These are phyloP conservation scores for Tetrahymena malaccensis DNA, from an alignment of 73 alveolate species.

Conservation along the genomic window DNA sequence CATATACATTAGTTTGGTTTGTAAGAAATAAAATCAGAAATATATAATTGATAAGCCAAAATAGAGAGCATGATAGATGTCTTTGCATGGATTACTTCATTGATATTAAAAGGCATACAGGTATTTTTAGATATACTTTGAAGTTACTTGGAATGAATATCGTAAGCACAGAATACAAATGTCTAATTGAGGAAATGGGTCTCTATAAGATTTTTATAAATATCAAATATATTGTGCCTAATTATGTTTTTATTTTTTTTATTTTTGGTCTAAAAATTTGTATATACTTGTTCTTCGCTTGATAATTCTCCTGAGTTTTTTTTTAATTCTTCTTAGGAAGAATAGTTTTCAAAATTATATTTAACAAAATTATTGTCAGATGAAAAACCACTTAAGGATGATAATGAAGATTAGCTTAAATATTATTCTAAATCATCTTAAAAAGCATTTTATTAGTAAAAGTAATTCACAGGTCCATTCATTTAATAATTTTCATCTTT, in stretches of 20 bases:
- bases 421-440: neutral
- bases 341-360: neutral
- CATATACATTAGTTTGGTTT: neutral
- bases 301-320: neutral
- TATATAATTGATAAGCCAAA: neutral
- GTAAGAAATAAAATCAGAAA: neutral
- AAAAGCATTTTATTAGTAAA: no score
- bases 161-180: neutral
- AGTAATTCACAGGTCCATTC: neutral
- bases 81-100: neutral
- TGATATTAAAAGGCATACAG: neutral
- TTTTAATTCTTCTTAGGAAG: neutral
- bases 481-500: neutral
- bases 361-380: neutral
- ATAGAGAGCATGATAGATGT: neutral
- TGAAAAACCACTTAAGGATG: neutral
- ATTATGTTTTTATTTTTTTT: neutral
- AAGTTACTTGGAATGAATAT: neutral
- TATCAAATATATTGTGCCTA: neutral
- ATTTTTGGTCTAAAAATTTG: neutral
- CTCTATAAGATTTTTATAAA: neutral
- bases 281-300: neutral
- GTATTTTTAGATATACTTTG: neutral
- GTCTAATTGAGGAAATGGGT: neutral
- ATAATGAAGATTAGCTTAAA: neutral